phyloP scores from a whole-genome alignment of 345 rosid species.

The Isatis tinctoria region DNA sequence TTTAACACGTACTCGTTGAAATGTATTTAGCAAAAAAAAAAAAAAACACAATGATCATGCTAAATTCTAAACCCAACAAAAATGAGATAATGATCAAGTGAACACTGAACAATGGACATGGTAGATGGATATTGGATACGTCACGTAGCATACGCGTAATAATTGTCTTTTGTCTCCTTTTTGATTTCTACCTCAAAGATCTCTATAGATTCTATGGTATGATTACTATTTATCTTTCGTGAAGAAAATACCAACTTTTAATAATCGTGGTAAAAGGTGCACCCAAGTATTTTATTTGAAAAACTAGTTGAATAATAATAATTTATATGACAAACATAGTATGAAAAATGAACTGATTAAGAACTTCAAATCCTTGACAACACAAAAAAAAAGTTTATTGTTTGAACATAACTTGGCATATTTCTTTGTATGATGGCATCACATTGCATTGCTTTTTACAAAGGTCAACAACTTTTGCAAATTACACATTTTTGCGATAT shows the following conservation, averaged over 20 bases:
- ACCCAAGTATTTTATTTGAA: background rate
- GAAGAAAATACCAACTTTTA: background rate
- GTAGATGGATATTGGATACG: slow-evolving; percentile 8
- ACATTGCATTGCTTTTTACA: slow-evolving; percentile 14
- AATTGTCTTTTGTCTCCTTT: slow-evolving; percentile 1
- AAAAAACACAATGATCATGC: background rate
- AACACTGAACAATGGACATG: background rate
- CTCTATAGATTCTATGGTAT: slow-evolving; percentile 21
- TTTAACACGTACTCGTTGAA: background rate
- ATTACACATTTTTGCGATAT: background rate
- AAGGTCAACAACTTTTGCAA: slow-evolving; percentile 28
- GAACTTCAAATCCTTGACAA: background rate
- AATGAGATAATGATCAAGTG: background rate
- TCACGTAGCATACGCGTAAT: slow-evolving; percentile 9
- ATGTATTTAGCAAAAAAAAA: background rate
- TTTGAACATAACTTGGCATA: slow-evolving; percentile 4
- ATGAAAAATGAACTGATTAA: background rate
- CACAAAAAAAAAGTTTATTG: background rate
- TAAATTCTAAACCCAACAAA: background rate
- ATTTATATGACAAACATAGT: background rate
- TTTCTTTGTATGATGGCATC: slow-evolving; percentile 13
- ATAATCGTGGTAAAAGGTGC: too few relatives aligned
- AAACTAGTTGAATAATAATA: background rate
- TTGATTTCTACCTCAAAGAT: slow-evolving; percentile 5
- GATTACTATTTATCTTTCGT: slow-evolving; percentile 14